phyloP scores from a whole-genome alignment of 371 early-diverging fungal species.

The Zychaea mexicana region DNA sequence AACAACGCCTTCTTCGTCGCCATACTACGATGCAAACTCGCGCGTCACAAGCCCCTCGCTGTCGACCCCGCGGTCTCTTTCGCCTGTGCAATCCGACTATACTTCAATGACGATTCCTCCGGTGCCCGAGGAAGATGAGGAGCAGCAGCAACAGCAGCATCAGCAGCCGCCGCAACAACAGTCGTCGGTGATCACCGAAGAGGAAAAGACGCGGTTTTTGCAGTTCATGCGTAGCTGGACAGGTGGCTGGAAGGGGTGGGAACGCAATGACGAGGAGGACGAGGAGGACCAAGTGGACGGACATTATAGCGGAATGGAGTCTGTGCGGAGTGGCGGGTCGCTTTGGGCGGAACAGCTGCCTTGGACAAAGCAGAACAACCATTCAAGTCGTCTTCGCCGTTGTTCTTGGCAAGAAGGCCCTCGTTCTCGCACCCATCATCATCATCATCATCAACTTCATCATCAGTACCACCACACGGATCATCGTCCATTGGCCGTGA shows the following conservation, averaged over 20 bases:
- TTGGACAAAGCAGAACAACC: slow-evolving; percentile 28
- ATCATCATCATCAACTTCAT: no score
- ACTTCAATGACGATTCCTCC: slow-evolving; percentile 8
- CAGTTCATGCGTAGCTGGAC: slow-evolving; percentile 52
- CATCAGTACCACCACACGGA: no score
- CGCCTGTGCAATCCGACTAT: slow-evolving; percentile 10
- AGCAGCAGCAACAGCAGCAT: background rate
- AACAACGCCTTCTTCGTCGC: slow-evolving; percentile 8
- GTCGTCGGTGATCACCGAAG: slow-evolving; percentile 31
- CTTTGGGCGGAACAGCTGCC: slow-evolving; percentile 41
- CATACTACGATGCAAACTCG: background rate
- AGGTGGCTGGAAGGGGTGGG: slow-evolving; percentile 42
- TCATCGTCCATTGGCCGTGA: background rate
- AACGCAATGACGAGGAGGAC: background rate
- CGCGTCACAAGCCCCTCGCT: slow-evolving; percentile 6
- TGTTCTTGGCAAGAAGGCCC: background rate
- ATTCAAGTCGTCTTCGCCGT: background rate
- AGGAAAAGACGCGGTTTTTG: slow-evolving; percentile 45
- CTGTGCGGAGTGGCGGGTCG: slow-evolving; percentile 18
- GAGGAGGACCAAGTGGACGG: background rate
- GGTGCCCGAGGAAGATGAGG: slow-evolving; percentile 15
- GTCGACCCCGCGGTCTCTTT: slow-evolving; percentile 30
- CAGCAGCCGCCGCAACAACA: no score
- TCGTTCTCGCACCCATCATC: background rate
- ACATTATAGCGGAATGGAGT: slow-evolving; percentile 1